Base-by-base conservation (phyloP, 2,329 filamentous ascomycete genomes). In the Calonectria pseudoreteaudii region DNA sequence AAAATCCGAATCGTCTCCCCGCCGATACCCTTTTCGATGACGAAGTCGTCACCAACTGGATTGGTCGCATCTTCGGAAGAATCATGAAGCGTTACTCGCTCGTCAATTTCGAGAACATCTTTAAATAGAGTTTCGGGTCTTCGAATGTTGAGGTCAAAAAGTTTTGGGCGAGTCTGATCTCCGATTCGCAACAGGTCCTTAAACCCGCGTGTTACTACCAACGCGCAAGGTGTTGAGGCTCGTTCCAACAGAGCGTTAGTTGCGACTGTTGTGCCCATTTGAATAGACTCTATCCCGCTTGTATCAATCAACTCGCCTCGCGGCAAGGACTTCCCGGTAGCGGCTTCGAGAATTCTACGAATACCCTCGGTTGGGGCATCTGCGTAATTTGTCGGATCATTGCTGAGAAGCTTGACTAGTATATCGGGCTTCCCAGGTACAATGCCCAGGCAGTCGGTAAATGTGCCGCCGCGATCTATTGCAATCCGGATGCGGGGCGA, bases 71-170 rank as follows among this genome's bases (percentile, higher is more conserved):
- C 91, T 80, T 94, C 92, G 0, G 92, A 90, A 78, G 93, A 94
- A 79, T 94, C 92, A 82, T 98, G 95, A 16, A 98, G 85, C 0
- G 95, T 98, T 4, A 98, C 94, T 49, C 96, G 88, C 88, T 98
- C 95, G 74, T 96, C 93, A 60, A 98, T 89, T 86, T 98, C 95
- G n/a, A 98, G 88, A 0, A 98, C 60, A 87, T 89, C 81, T 94
- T 91, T 83, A 97, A 98, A 16, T 98, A 87, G 13, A 97, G 94
- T 78, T 96, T 94, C 56, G 0, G 95, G 95, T 82, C 96, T 95
- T 78, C 90, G 88, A 78, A 98, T 97, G n/a, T 94, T 94, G 56
- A 98, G 87, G 81, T 98, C 95, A 80, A 98, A 98, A 78, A 98
- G 97, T 81, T 93, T 93, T 18, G 95, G 95, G 52, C 95, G 89